Conservation (phyloP, 805 yeast genomes). For the Nakazawaea populi region DNA sequence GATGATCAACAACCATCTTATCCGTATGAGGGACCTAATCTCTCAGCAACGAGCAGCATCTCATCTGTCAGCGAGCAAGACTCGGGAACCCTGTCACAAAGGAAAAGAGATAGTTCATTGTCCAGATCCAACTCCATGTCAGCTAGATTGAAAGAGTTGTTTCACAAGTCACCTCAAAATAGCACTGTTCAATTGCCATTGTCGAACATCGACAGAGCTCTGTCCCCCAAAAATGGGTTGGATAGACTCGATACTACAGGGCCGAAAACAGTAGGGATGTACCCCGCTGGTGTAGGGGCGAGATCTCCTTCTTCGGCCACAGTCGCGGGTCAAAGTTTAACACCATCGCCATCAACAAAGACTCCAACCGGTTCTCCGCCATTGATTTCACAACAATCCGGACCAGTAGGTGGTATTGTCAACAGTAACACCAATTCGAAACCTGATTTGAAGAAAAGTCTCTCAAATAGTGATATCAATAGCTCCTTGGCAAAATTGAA, state of each 20-base stretch:
- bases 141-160: constrained; percentile 8
- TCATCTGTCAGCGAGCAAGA: constrained; percentile 6
- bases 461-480: constrained; percentile 17
- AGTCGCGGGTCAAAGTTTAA: neutral
- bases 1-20: neutral
- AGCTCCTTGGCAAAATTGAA: constrained; percentile 21
- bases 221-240: neutral
- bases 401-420: neutral
- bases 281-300: neutral
- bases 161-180: constrained; percentile 9
- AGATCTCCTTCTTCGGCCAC: neutral
- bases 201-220: neutral
- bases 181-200: constrained; percentile 7
- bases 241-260: neutral
- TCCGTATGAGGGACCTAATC: constrained; percentile 5
- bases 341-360: neutral
- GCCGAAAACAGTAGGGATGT: neutral
- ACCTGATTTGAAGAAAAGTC: constrained; percentile 1
- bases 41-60: constrained; percentile 5
- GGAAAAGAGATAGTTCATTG: constrained; percentile 1
- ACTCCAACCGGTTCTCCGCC: neutral
- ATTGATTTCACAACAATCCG: neutral
- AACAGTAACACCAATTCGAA: constrained; percentile 6
- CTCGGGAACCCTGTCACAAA: neutral
- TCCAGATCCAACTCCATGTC: constrained; percentile 10